Base-by-base conservation (phyloP, 2,329 filamentous ascomycete species). In the Sporothrix variecibatus region DNA sequence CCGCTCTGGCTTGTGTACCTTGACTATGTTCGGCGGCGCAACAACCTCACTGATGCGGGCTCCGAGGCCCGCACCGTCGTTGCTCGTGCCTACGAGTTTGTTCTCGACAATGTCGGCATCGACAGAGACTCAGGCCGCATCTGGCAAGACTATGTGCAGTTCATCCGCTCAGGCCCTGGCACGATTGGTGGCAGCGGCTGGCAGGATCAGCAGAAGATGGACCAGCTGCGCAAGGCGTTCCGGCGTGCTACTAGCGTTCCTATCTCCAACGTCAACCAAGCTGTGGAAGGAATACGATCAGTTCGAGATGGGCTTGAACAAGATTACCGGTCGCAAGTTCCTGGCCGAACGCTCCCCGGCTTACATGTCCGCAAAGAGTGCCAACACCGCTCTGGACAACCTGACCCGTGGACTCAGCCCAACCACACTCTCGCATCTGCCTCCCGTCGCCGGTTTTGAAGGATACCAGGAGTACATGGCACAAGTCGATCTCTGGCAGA, bases 191-290 rank as follows among this genome's bases (percentile, higher is more conserved):
- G 95, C 60, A 91, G 87, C 74, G 91, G 90, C 74, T 99, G 96
- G 97, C 95, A 98, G 82, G 96, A 98, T 80, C 93, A 95, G 83
- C 96, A 98, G 81, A 99, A 99, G 86, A 97, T 97, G 92, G 96
- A 99, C 79, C 87, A 93, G 78, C 84, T 99, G 71, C 92, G 96
- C 75, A 97, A 97, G 81, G 93, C 94, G 0, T 99, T 98, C 81
- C 95, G 98, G 79, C 92, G 92, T 72, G 95, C 95, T 17, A 93
- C 98, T 74, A 91, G 90, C 77, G 90, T 98, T 53, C 97, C 97
- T 4, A 97, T 94, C 76, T 90, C 92, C 72, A 92, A 92, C 43
- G 90, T 97, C 68, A 93, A 95, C 79, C 89, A 88, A 88, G 71
- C 85, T 99, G 17, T 99, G 96, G 97, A 97, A 97, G 81, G 95